Evolutionary conservation across 2,329 filamentous ascomycete genomes (phyloP).

Genomic region (Ophioceras dolichostomum): DNA sequence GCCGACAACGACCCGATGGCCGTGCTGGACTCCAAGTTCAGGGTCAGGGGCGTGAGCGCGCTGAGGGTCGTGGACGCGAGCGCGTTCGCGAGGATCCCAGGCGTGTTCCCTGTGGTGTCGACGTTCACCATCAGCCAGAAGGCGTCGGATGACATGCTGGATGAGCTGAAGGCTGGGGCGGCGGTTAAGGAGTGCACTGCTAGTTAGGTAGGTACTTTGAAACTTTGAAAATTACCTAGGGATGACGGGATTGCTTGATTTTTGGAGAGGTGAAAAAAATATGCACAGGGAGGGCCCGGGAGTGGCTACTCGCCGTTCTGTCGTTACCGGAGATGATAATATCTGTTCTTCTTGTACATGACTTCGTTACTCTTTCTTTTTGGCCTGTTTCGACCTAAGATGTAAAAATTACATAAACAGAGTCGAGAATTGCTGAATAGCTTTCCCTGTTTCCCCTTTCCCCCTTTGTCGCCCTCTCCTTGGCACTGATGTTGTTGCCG

Average conservation of each 20-base stretch:
- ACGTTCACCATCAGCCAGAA: slow-evolving; percentile 40
- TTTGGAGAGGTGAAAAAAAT: too few relatives aligned
- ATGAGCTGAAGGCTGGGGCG: slow-evolving; percentile 1
- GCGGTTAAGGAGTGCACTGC: neutral
- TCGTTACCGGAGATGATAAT: too few relatives aligned
- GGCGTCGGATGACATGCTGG: slow-evolving; percentile 37
- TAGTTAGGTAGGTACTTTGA: neutral
- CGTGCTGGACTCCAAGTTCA: slow-evolving; percentile 38
- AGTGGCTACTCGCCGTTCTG: too few relatives aligned
- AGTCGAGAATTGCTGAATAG: too few relatives aligned
- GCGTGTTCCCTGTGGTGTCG: slow-evolving; percentile 30
- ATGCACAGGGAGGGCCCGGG: too few relatives aligned
- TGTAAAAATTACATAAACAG: neutral
- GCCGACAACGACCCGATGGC: slow-evolving; percentile 33
- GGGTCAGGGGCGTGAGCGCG: slow-evolving; percentile 33
- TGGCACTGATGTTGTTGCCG: too few relatives aligned
- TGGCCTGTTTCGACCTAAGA: neutral
- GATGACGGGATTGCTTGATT: too few relatives aligned
- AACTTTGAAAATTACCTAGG: too few relatives aligned
- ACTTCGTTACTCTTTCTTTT: neutral
- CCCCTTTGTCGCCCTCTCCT: too few relatives aligned
- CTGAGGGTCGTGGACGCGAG: slow-evolving; percentile 44
- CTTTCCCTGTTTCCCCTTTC: too few relatives aligned
- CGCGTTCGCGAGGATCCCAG: slow-evolving; percentile 32
- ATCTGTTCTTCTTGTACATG: too few relatives aligned